Percentiles rank a stretch among this genome's conserved stretches.
phyloP scores from a whole-genome alignment of 2,329 filamentous ascomycete genomes.

The Cladosporium colombiae region DNA sequence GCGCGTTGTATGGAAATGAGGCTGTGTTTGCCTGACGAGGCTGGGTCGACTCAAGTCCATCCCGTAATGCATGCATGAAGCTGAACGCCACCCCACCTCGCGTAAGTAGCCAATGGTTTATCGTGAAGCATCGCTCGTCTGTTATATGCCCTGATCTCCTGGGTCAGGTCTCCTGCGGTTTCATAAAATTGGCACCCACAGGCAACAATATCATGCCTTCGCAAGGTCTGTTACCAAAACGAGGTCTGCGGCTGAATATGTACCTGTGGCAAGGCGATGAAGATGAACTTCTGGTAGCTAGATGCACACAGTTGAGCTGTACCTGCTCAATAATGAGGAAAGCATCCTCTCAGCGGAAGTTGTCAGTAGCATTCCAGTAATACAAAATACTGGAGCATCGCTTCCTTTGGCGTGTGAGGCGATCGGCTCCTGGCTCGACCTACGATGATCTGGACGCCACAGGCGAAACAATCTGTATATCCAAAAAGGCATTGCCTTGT shows the following conservation, averaged over 20 bases:
- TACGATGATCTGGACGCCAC: neutral
- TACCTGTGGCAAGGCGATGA: neutral
- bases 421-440: neutral
- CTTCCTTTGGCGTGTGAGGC: neutral
- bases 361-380: neutral
- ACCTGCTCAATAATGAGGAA: fast-evolving
- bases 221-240: neutral
- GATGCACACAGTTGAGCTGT: neutral
- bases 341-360: neutral
- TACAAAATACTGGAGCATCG: neutral
- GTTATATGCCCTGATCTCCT: neutral
- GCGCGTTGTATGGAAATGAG: neutral
- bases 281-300: neutral
- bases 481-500: neutral
- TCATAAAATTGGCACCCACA: too few species aligned
- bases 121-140: neutral
- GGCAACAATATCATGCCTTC: neutral
- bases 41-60: neutral
- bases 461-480: neutral
- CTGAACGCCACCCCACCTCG: neutral
- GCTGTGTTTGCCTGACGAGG: neutral
- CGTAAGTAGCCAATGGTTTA: neutral
- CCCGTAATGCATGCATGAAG: neutral
- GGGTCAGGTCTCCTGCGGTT: neutral
- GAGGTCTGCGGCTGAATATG: neutral